Base-by-base conservation (phyloP, 2,329 filamentous ascomycete genomes). In the Alternaria brassicicola region DNA sequence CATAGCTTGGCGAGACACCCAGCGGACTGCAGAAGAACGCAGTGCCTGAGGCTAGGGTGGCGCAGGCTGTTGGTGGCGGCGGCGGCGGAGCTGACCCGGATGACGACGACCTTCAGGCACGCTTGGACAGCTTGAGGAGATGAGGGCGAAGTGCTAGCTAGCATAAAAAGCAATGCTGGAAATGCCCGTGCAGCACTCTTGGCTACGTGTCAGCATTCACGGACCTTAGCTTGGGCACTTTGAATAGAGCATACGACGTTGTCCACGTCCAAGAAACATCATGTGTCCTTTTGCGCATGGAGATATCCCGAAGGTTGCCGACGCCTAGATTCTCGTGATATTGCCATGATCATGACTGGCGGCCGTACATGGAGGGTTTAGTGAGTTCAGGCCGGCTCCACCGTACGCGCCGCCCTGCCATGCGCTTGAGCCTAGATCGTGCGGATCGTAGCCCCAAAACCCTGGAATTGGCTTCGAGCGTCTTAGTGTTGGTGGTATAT, bases 61-160 rank as follows among this genome's bases (percentile, higher is more conserved):
- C 95, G 45, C 91, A 98, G 76, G 93, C 94, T 15, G 85, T 98
- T 66, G 92, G 92, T 7, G 88, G 55, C 10, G 35, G 35, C 12
- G 30, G 30, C 12, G 55, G 87, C n/a, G 76, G 84, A 58, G 82
- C 83, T 38, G 83, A 73, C 65, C 93, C 97, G 71, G 92, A 97
- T 72, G 95, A 97, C 76, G 92, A 97, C 71, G 95, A 97, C 76
- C 86, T 99, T 25, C 93, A 98, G 81, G 94, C 95, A 64, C 88
- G 95, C 58, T 85, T 99, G 51, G 92, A 98, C 76, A 96, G 93
- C 77, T 81, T 98, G 65, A 85, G 91, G 73, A 80, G 83, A 72
- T 86, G 67, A 74, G 39, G 19, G 55, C 49, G 36, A 30, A 43
- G 28, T 33, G 43, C 25, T 45, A 33, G 43, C 25, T 45, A 33